Percentiles rank a stretch among this genome's conserved stretches.
Conservation (phyloP, 2,329 filamentous ascomycete species). For the Dactylellina sp. region DNA sequence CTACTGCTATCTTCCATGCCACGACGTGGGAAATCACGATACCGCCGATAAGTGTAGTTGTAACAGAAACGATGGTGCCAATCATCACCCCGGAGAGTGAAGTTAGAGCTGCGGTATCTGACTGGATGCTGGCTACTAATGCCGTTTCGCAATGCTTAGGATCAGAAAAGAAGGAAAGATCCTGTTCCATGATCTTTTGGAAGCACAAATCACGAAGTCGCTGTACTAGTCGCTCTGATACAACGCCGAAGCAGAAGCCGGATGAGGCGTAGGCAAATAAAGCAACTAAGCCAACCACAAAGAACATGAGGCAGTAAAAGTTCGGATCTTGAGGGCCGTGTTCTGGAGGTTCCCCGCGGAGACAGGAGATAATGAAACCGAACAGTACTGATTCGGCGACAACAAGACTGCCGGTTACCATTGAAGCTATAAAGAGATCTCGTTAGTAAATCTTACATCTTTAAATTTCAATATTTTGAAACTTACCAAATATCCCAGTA, state of each 20-base stretch:
- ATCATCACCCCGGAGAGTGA: constrained; percentile 67
- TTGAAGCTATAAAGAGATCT: constrained; percentile 62
- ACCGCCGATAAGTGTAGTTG: constrained; percentile 66
- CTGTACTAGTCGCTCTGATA: constrained; percentile 66
- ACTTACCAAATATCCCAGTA: constrained; percentile 38
- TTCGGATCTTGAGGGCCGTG: constrained; percentile 61
- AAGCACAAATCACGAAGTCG: constrained; percentile 65
- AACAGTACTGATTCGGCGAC: constrained; percentile 73
- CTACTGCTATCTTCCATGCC: constrained; percentile 68
- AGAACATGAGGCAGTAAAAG: constrained; percentile 68
- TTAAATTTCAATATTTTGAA: not conserved
- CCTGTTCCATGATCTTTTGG: constrained; percentile 59
- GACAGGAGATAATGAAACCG: constrained; percentile 67
- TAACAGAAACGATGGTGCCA: constrained; percentile 67
- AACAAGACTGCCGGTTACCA: constrained; percentile 67
- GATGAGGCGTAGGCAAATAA: constrained; percentile 65
- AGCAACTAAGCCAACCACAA: constrained; percentile 69
- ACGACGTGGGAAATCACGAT: constrained; percentile 67
- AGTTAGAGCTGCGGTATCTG: constrained; percentile 67
- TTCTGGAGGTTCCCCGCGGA: constrained; percentile 66
- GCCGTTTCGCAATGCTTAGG: constrained; percentile 65
- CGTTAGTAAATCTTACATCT: constrained; percentile 17
- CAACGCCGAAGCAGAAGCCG: constrained; percentile 67
- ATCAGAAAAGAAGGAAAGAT: constrained; percentile 65
- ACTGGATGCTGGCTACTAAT: constrained; percentile 66